Conservation (phyloP, 2,329 filamentous ascomycete genomes). For the Ophiocordyceps unilateralis region DNA sequence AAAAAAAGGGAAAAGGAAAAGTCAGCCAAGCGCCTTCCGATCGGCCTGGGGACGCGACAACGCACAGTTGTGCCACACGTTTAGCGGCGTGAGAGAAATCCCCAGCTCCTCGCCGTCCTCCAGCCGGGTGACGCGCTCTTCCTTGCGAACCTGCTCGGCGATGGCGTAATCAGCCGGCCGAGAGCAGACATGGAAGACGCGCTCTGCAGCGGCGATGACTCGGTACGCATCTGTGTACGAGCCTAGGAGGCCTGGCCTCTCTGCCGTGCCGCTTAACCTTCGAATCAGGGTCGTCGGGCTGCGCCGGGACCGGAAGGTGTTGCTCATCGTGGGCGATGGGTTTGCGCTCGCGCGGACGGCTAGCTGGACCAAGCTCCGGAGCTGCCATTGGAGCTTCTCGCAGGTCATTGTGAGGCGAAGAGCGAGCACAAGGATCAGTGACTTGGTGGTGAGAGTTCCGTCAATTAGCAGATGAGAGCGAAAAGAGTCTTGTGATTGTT, state of each 20-base stretch:
- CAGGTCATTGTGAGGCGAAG: constrained; percentile 23
- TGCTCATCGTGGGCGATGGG: constrained; percentile 4
- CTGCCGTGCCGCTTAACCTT: constrained; percentile 18
- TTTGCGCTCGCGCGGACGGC: constrained; percentile 12
- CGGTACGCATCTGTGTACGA: constrained; percentile 40
- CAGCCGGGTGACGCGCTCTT: constrained; percentile 50
- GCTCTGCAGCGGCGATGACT: constrained; percentile 63
- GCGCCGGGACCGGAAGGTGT: background rate
- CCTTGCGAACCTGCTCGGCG: constrained; percentile 46
- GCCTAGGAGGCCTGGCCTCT: constrained; percentile 16
- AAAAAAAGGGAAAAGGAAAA: too few relatives aligned
- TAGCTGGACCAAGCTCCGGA: constrained; percentile 20
- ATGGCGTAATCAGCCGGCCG: constrained; percentile 62
- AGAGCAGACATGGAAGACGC: constrained; percentile 60
- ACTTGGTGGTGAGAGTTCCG: too few relatives aligned
- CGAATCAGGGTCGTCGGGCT: constrained; percentile 10
- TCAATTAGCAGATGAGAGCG: too few relatives aligned
- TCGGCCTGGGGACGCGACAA: constrained; percentile 1
- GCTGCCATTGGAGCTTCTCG: constrained; percentile 28
- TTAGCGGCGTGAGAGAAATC: constrained; percentile 11
- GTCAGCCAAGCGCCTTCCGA: background rate
- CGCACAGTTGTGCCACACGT: constrained; percentile 61
- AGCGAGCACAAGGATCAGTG: too few relatives aligned
- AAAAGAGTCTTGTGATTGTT: too few relatives aligned
- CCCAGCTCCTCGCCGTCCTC: constrained; percentile 73